These are phyloP conservation scores for Penicillium hordei DNA, from an alignment of 2,329 filamentous ascomycete species.

Conservation along the genomic window DNA sequence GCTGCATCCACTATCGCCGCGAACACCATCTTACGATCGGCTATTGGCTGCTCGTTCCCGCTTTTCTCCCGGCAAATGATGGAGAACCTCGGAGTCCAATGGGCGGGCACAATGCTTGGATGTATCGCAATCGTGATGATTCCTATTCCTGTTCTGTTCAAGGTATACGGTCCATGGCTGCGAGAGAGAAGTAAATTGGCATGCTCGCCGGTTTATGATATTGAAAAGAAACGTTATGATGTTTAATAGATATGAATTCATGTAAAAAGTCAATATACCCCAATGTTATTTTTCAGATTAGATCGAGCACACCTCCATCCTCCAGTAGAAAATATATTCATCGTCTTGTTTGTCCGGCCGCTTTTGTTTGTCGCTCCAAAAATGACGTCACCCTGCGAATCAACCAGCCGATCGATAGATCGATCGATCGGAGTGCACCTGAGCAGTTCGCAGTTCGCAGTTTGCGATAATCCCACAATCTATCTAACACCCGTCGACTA, in stretches of 20 bases:
- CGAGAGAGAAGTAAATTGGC: slow-evolving; percentile 6
- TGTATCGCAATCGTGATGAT: slow-evolving; percentile 9
- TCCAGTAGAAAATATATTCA: neutral
- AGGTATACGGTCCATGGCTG: slow-evolving; percentile 11
- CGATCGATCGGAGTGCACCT: neutral
- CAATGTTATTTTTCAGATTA: neutral
- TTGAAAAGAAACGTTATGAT: slow-evolving; percentile 11
- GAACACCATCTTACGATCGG: slow-evolving; percentile 9
- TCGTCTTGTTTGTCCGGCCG: neutral
- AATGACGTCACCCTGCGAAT: neutral
- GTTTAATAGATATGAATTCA: slow-evolving; percentile 3
- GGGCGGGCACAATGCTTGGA: slow-evolving; percentile 10
- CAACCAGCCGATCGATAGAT: neutral
- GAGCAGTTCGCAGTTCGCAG: neutral
- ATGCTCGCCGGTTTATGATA: slow-evolving; percentile 9
- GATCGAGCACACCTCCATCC: neutral
- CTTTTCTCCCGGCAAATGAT: slow-evolving; percentile 12
- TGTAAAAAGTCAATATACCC: slow-evolving; percentile 1
- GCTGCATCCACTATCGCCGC: slow-evolving; percentile 12
- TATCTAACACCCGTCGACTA: neutral
- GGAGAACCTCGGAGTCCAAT: slow-evolving; percentile 9
- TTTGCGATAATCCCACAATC: neutral
- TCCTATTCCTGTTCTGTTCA: slow-evolving; percentile 10
- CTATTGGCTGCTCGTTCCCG: slow-evolving; percentile 9
- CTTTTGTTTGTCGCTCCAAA: neutral